These are phyloP conservation scores for Saccharomycopsis amapae DNA, from an alignment of 805 yeast genomes.

Conservation along the genomic window DNA sequence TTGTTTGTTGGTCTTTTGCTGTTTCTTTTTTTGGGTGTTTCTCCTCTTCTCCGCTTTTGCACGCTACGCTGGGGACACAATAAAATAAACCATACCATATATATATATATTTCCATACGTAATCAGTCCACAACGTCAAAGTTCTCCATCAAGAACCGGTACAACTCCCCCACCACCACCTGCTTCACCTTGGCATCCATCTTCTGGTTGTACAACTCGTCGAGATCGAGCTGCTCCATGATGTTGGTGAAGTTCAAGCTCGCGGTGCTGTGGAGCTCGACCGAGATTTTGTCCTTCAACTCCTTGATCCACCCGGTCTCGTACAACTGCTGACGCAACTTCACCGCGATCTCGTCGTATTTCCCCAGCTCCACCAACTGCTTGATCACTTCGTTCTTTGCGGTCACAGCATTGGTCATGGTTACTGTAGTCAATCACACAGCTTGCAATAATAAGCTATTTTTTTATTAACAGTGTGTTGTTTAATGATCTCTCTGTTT, in stretches of 20 bases:
- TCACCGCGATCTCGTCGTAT: conserved; percentile 65
- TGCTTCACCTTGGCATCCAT: conserved; percentile 10
- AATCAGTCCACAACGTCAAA: conserved; percentile 18
- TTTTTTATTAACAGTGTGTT: neutral
- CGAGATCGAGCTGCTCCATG: conserved; percentile 14
- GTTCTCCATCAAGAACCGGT: conserved; percentile 16
- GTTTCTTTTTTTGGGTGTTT: no score
- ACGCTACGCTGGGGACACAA: no score
- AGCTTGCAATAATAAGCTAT: neutral
- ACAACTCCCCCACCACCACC: conserved; percentile 8
- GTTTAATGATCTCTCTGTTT: neutral
- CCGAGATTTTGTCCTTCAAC: conserved; percentile 36
- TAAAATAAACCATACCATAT: no score
- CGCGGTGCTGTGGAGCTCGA: conserved; percentile 1
- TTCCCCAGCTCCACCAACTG: conserved; percentile 71
- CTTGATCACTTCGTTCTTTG: conserved; percentile 59
- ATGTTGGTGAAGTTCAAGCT: conserved; percentile 13
- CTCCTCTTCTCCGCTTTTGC: no score
- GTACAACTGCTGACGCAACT: conserved; percentile 54
- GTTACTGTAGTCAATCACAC: neutral
- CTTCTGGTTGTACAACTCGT: conserved; percentile 15
- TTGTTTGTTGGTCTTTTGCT: no score
- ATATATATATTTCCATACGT: no score
- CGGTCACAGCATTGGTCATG: conserved; percentile 25
- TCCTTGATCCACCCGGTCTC: conserved; percentile 85